Percentiles rank a stretch among this genome's conserved stretches.
These are phyloP conservation scores for Selenicereus undatus DNA, from an alignment of 148 eudicot genomes.

Conservation along the genomic window DNA sequence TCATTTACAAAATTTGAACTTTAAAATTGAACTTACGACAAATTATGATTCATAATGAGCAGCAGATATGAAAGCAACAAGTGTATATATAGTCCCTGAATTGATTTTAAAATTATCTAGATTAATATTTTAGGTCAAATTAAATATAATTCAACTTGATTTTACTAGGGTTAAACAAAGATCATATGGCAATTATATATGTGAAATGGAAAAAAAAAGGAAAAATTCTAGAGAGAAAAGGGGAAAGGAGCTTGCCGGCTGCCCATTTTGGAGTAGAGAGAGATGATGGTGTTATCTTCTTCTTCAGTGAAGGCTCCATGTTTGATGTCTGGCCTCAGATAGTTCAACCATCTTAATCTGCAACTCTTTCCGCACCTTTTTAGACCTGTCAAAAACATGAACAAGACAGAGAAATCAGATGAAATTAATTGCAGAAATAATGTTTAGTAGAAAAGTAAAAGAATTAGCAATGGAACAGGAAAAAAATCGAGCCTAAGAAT, in stretches of 20 bases:
- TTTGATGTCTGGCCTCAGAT: conserved; percentile 70
- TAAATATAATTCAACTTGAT: conserved; percentile 2
- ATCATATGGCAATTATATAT: not conserved
- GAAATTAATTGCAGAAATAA: not conserved
- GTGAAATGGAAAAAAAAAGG: not conserved
- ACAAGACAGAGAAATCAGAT: not conserved
- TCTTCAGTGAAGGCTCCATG: conserved; percentile 60
- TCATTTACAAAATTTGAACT: not conserved
- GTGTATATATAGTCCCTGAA: not conserved
- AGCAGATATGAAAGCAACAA: conserved; percentile 9
- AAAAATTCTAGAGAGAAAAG: not conserved
- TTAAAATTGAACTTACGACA: not conserved
- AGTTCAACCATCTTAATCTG: conserved; percentile 70
- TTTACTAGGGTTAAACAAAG: too few relatives aligned
- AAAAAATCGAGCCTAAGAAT: not conserved
- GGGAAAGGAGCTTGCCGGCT: conserved; percentile 46
- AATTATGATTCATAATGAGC: not conserved
- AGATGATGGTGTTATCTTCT: conserved; percentile 54
- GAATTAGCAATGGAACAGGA: not conserved
- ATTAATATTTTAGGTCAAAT: conserved; percentile 1
- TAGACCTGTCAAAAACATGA: conserved; percentile 33
- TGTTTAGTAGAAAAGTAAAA: not conserved
- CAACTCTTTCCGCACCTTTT: conserved; percentile 77
- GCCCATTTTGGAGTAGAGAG: conserved; percentile 52
- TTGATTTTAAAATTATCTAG: not conserved